Evolutionary conservation across 768 basidiomycete genomes (phyloP).

Genomic region (Russula ochroleuca): DNA sequence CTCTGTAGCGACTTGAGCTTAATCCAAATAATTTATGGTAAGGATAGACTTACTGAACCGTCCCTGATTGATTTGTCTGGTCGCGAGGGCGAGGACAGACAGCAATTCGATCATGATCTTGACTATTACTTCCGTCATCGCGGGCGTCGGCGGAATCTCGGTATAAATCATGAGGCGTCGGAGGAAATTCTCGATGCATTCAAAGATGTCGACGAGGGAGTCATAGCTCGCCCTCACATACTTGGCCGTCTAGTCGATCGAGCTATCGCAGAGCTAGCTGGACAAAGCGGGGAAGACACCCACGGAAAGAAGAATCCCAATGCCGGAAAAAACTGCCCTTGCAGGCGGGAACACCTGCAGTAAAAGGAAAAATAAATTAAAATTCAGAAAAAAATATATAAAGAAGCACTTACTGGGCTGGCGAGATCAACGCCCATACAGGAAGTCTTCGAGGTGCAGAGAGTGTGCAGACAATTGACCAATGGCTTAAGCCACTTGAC

Average conservation of each 20-base stretch:
- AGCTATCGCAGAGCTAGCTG: neutral
- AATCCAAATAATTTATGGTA: no score
- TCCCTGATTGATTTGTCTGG: neutral
- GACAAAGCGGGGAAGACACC: neutral
- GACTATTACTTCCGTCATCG: neutral
- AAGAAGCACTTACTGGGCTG: no score
- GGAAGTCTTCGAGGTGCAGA: neutral
- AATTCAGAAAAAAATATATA: no score
- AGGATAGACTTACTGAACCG: neutral
- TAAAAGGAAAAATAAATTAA: neutral
- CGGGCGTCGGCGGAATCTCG: neutral
- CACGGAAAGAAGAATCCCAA: constrained; percentile 2
- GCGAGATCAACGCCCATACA: no score
- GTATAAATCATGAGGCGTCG: neutral
- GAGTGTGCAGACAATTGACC: neutral
- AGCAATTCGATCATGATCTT: neutral
- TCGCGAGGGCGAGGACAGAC: neutral
- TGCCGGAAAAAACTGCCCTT: neutral
- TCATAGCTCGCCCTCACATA: neutral
- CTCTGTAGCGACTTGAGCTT: neutral
- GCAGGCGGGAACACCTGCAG: constrained; percentile 4
- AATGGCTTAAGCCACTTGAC: neutral
- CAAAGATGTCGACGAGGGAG: neutral
- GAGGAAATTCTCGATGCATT: neutral
- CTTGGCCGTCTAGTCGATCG: neutral